phyloP scores from a whole-genome alignment of 1,139 yeast species.

The Entelexis sorbosivorans region DNA sequence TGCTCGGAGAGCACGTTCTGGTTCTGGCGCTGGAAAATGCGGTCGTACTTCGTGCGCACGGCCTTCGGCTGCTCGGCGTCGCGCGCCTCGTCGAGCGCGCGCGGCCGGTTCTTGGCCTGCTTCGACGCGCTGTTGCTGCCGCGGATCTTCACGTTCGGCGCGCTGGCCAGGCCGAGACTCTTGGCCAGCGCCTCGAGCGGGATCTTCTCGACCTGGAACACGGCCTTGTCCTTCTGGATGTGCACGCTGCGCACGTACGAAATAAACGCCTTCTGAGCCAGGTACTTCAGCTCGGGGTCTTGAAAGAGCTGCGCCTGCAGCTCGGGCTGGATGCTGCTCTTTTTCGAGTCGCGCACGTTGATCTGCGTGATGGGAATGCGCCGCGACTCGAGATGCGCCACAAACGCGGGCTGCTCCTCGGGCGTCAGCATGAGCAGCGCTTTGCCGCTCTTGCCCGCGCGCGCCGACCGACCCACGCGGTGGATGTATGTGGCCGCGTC shows the following conservation, averaged over 20 bases:
- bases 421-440: slow-evolving; percentile 77
- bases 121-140: slow-evolving; percentile 44
- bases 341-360: slow-evolving; percentile 65
- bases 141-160: slow-evolving; percentile 77
- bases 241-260: slow-evolving; percentile 78
- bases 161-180: slow-evolving; percentile 88
- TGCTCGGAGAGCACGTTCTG: slow-evolving; percentile 88
- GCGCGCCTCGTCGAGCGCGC: slow-evolving; percentile 37
- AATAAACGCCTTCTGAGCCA: slow-evolving; percentile 84
- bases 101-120: slow-evolving; percentile 71
- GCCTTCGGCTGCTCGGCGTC: slow-evolving; percentile 29
- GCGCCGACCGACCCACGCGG: slow-evolving; percentile 91
- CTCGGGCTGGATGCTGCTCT: slow-evolving; percentile 70
- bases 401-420: slow-evolving; percentile 60
- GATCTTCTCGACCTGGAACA: slow-evolving; percentile 58
- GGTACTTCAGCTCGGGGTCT: slow-evolving; percentile 79
- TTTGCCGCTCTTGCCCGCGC: slow-evolving; percentile 83
- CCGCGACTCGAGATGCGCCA: slow-evolving; percentile 49
- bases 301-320: slow-evolving; percentile 84
- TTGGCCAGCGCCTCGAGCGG: slow-evolving; percentile 79
- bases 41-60: slow-evolving; percentile 79
- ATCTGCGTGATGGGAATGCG: slow-evolving; percentile 62
- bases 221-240: slow-evolving; percentile 76
- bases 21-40: slow-evolving; percentile 91
- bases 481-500: slow-evolving; percentile 92